These are phyloP conservation scores for Fusarium newnesense DNA, from an alignment of 2,329 filamentous ascomycete genomes.

Conservation along the genomic window DNA sequence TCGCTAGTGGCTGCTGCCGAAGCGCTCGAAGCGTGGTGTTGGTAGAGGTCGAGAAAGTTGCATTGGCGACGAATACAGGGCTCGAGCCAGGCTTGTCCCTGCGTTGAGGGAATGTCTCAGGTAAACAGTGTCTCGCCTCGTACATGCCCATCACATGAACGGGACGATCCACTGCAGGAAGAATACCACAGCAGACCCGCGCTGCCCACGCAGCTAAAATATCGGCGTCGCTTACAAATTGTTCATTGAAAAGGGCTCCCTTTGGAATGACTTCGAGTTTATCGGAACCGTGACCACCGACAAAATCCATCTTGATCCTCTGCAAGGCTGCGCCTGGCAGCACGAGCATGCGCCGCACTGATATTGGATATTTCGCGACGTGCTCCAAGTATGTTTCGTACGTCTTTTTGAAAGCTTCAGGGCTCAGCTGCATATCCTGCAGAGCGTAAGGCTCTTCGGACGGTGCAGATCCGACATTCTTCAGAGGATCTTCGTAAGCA, in stretches of 20 bases:
- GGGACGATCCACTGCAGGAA: neutral
- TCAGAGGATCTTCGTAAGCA: constrained; percentile 1
- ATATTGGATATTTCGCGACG: neutral
- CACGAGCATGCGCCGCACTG: constrained; percentile 2
- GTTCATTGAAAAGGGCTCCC: neutral
- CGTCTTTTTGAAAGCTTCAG: neutral
- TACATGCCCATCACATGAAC: constrained; percentile 12
- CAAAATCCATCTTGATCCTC: constrained; percentile 1
- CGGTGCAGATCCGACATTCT: neutral
- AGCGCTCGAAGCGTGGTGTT: constrained; percentile 5
- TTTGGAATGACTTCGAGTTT: neutral
- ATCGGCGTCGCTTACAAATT: constrained; percentile 4
- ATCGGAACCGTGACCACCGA: neutral
- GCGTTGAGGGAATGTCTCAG: neutral
- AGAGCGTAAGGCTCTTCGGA: neutral
- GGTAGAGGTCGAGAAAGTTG: constrained; percentile 4
- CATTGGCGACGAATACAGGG: constrained; percentile 1
- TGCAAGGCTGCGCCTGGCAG: neutral
- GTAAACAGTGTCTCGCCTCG: constrained; percentile 1
- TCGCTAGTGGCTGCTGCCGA: constrained; percentile 1
- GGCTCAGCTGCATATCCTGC: neutral
- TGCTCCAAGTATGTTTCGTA: constrained; percentile 1
- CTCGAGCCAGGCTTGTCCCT: constrained; percentile 1
- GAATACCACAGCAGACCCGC: constrained; percentile 1
- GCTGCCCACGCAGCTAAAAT: constrained; percentile 1